A percentile compares a stretch with the other conserved stretches of the same genome.
Evolutionary conservation across 2,329 filamentous ascomycete species (phyloP).

Genomic region (Verticillium isaacii): DNA sequence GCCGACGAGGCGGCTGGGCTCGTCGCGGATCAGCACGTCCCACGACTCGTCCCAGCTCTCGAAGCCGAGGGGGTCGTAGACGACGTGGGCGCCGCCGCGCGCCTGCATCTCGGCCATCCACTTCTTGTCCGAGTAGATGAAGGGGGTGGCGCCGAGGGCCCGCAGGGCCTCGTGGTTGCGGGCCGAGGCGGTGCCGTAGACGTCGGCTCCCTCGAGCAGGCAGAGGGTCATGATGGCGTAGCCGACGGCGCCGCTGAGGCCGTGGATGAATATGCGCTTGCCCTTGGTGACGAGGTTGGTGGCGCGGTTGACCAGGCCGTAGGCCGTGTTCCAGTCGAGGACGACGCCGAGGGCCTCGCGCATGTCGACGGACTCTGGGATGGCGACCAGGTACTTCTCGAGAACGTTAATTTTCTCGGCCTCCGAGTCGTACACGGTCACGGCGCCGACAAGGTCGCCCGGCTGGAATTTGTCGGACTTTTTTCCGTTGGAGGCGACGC

Average conservation of each 20-base stretch:
- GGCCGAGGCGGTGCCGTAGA: slow-evolving; percentile 43
- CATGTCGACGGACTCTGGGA: slow-evolving; percentile 35
- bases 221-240: slow-evolving; percentile 35
- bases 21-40: slow-evolving; percentile 29
- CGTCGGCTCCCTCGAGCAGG: slow-evolving; percentile 35
- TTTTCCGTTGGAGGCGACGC: slow-evolving; percentile 31
- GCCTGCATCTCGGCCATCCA: slow-evolving; percentile 41
- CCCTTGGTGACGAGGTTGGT: slow-evolving; percentile 33
- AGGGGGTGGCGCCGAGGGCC: slow-evolving; percentile 33
- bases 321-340: slow-evolving; percentile 41
- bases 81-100: slow-evolving; percentile 39
- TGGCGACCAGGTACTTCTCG: slow-evolving; percentile 38
- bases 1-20: slow-evolving; percentile 32
- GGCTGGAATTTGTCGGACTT: slow-evolving; percentile 21
- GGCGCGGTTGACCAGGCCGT: slow-evolving; percentile 27
- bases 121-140: slow-evolving; percentile 42
- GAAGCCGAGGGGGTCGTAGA: slow-evolving; percentile 45
- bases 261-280: slow-evolving; percentile 45
- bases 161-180: slow-evolving; percentile 37
- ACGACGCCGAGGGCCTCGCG: slow-evolving; percentile 33
- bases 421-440: slow-evolving; percentile 37
- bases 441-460: slow-evolving; percentile 27
- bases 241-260: slow-evolving; percentile 44
- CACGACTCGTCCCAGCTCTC: slow-evolving; percentile 46
- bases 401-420: slow-evolving; percentile 39